phyloP scores from a whole-genome alignment of 177 flowering plant genomes.

The Vitis hybrid region DNA sequence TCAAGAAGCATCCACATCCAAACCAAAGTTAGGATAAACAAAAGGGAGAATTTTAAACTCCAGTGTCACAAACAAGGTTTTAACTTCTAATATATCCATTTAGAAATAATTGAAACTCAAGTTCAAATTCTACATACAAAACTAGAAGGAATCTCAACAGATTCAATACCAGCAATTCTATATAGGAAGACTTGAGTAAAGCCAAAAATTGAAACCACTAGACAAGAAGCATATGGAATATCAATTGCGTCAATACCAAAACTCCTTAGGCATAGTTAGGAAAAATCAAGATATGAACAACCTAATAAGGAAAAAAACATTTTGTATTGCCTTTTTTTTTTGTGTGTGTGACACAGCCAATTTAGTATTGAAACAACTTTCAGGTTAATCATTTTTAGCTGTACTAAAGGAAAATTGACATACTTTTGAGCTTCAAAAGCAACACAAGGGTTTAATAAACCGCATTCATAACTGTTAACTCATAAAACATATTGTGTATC shows the following conservation, averaged over 20 bases:
- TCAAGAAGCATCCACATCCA: slow-evolving; percentile 8
- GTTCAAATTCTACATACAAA: not conserved
- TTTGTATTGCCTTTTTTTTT: no score
- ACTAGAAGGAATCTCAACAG: not conserved
- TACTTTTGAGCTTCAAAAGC: no score
- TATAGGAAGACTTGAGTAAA: not conserved
- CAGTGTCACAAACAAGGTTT: not conserved
- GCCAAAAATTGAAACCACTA: not conserved
- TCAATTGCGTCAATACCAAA: not conserved
- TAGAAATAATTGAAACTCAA: not conserved
- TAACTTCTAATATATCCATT: not conserved
- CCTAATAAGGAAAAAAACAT: no score
- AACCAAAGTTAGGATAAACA: not conserved
- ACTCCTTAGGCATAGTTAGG: not conserved
- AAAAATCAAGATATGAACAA: no score
- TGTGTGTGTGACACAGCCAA: no score
- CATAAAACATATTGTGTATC: no score
- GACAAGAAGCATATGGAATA: not conserved
- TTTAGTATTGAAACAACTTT: no score
- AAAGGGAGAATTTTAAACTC: no score
- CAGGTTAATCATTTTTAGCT: no score
- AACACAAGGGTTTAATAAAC: no score
- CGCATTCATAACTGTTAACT: no score
- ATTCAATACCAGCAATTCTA: not conserved
- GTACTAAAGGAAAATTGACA: no score